Conservation (phyloP, 2,329 filamentous ascomycete species). For the Penicillium frequentans region DNA sequence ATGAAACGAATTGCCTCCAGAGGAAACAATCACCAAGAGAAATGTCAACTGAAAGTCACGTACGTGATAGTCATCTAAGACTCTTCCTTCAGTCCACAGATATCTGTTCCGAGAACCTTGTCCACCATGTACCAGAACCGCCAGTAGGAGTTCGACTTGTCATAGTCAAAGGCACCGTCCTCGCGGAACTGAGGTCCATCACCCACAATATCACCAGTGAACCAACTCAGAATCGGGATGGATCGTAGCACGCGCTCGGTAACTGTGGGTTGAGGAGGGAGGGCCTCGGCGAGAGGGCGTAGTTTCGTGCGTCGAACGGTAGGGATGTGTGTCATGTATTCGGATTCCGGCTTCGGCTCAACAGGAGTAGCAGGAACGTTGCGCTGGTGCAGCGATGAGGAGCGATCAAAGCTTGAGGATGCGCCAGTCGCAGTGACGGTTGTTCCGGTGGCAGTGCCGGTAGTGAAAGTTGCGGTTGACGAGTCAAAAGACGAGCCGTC, state of each 20-base stretch:
- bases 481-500: conserved; percentile 35
- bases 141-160: conserved; percentile 62
- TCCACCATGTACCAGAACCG: conserved; percentile 60
- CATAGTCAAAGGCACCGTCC: conserved; percentile 66
- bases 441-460: conserved; percentile 37
- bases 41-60: no score
- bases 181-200: conserved; percentile 47
- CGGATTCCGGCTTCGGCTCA: conserved; percentile 40
- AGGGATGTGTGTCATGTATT: conserved; percentile 61
- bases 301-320: conserved; percentile 65
- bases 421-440: conserved; percentile 14
- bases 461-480: conserved; percentile 43
- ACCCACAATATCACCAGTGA: conserved; percentile 57
- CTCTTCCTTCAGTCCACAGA: conserved; percentile 60
- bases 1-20: neutral
- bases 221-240: conserved; percentile 71
- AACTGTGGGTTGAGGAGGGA: conserved; percentile 67
- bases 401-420: conserved; percentile 1
- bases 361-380: conserved; percentile 16
- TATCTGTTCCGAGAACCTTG: conserved; percentile 57
- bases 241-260: conserved; percentile 63
- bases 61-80: conserved; percentile 26
- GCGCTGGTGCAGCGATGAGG: conserved; percentile 30
- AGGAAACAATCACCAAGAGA: no score
- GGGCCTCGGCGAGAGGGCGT: conserved; percentile 67